Conservation (phyloP, 2,329 filamentous ascomycete genomes). For the Claviceps paspali region DNA sequence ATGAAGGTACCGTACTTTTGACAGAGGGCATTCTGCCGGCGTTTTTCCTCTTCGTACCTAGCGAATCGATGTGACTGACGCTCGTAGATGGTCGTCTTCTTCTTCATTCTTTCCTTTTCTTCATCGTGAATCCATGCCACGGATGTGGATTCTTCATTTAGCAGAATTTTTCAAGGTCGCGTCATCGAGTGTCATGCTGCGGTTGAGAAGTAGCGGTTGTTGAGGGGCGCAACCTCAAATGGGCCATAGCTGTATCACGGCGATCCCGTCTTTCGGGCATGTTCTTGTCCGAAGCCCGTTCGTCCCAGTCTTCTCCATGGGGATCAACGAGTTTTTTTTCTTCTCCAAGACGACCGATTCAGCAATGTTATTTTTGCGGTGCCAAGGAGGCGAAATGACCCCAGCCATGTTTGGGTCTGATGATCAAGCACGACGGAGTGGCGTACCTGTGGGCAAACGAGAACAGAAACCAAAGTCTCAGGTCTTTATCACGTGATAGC, state of each 20-base stretch:
- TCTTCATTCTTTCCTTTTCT: not conserved
- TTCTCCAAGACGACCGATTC: not conserved
- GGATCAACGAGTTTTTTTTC: not conserved
- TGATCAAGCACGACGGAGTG: not conserved
- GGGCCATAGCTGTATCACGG: not conserved
- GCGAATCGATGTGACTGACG: not conserved
- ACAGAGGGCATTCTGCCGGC: not conserved
- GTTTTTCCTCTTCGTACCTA: not conserved
- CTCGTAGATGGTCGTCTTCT: no score
- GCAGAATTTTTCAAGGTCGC: not conserved
- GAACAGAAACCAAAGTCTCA: not conserved
- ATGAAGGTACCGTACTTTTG: not conserved
- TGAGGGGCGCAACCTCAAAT: not conserved
- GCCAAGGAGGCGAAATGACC: not conserved
- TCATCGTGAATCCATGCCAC: not conserved
- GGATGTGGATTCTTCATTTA: not conserved
- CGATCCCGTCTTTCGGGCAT: not conserved
- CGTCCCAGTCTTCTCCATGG: not conserved
- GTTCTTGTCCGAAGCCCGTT: not conserved
- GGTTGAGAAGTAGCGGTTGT: slow-evolving; percentile 1
- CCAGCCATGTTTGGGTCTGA: not conserved
- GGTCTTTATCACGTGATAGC: not conserved
- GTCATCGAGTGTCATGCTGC: not conserved
- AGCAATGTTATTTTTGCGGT: not conserved
- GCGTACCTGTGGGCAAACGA: not conserved